A percentile compares a stretch with the other conserved stretches of the same genome.
Evolutionary conservation across 768 basidiomycete species (phyloP).

Genomic region (Clavulina sp.): DNA sequence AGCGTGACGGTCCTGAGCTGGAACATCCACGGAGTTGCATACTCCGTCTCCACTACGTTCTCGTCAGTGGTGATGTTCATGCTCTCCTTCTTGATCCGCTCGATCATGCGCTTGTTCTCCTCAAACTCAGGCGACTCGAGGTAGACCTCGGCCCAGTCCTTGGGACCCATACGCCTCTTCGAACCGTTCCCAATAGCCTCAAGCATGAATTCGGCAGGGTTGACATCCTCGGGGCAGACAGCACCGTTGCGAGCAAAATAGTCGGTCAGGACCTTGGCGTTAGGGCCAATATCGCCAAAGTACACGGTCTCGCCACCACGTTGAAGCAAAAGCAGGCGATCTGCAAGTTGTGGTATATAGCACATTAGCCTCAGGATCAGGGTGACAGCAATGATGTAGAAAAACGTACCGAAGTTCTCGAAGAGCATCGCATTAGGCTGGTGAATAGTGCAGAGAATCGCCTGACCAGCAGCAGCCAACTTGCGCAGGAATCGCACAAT

Average conservation of each 20-base stretch:
- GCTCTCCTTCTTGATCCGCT: slow-evolving; percentile 24
- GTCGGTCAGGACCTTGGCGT: slow-evolving; percentile 45
- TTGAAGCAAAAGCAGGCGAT: slow-evolving; percentile 33
- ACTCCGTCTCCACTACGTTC: background rate
- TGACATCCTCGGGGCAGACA: slow-evolving; percentile 53
- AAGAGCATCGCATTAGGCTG: slow-evolving; percentile 60
- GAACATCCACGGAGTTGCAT: slow-evolving; percentile 58
- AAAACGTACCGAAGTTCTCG: slow-evolving; percentile 49
- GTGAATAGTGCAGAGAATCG: slow-evolving; percentile 25
- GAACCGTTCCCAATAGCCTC: slow-evolving; percentile 68
- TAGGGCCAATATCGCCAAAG: slow-evolving; percentile 73
- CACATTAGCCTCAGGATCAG: slow-evolving; percentile 25
- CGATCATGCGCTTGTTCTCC: slow-evolving; percentile 19
- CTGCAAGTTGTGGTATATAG: background rate
- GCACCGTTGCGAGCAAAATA: slow-evolving; percentile 71
- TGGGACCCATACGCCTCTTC: slow-evolving; percentile 17
- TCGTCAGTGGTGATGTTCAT: slow-evolving; percentile 18
- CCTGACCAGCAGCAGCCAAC: slow-evolving; percentile 24
- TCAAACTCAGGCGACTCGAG: slow-evolving; percentile 20
- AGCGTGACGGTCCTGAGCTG: slow-evolving; percentile 52
- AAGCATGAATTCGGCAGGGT: slow-evolving; percentile 46
- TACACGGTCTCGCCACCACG: slow-evolving; percentile 83
- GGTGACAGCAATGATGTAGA: slow-evolving; percentile 10
- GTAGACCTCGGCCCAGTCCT: slow-evolving; percentile 25
- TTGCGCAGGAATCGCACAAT: slow-evolving; percentile 25